Base-by-base conservation (phyloP, 345 rosid species). In the Erucastrum elatum region DNA sequence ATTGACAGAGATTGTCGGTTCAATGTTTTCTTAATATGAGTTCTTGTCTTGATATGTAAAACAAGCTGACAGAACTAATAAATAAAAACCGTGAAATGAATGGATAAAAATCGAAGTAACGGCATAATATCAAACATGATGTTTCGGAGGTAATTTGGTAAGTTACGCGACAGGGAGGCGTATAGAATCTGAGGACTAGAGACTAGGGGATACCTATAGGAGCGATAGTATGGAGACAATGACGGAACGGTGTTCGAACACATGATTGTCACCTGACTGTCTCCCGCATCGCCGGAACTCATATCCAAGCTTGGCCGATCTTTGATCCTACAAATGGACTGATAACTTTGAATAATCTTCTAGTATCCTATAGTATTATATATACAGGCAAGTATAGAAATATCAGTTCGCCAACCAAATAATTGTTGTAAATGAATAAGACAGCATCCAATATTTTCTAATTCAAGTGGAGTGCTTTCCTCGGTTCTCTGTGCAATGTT, bases 211-310 rank as follows among this genome's bases (percentile, higher is more conserved):
- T 35, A 73, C 67, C 67, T 46, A 27, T 51, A 51, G 21, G 3
- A n/a, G 56, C 21, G 7, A 51, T 51, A 21, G 8, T n/a, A 58
- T 66, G 29, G 31, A 62, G 84, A 73, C n/a, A 34, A 60, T 17
- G 82, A 80, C 68, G 27, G 63, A 35, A 72, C 76, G 62, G 63
- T 68, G 81, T 30, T n/a, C 1, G 33, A 49, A 30, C 84, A 72
- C 64, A 82, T 77, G 78, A 73, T 21, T 1, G 51, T 77, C 86
- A 80, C 85, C 85, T 75, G 86, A 71, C 51, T 68, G 69, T 21
- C 26, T 25, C 80, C 81, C 65, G 65, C 71, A 53, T 74, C 70
- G 39, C 46, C 60, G 86, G 86, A 80, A 53, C 65, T 59, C 6
- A 51, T 67, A 66, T 66, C 64, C 74, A 60, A 35, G 61, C 68